Percentiles rank a stretch among this genome's conserved stretches.
Evolutionary conservation across 257 asterid species (phyloP).

Genomic region (Rauvolfia tetraphylla): DNA sequence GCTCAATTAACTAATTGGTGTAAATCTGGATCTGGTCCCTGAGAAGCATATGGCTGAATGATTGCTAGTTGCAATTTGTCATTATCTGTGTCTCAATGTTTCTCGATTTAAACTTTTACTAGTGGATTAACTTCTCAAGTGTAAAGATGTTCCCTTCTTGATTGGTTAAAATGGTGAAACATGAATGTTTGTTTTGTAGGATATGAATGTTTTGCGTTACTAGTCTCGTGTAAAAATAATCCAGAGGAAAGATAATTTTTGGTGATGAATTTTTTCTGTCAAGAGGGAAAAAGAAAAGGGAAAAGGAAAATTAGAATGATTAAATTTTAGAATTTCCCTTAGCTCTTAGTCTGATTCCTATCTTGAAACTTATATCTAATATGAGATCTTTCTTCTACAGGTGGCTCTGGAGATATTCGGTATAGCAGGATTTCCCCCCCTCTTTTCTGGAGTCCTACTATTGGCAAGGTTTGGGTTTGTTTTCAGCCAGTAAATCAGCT

Average conservation of each 20-base stretch:
- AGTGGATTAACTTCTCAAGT: background rate
- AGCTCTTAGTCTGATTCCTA: background rate
- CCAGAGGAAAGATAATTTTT: background rate
- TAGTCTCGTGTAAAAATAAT: background rate
- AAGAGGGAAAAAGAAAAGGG: background rate
- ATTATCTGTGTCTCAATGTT: background rate
- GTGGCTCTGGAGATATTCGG: constrained; percentile 7
- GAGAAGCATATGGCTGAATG: background rate
- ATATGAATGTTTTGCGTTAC: background rate
- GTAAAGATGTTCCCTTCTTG: background rate
- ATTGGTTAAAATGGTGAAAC: background rate
- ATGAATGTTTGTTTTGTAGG: background rate
- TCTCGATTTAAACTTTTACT: background rate
- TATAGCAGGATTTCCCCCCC: background rate
- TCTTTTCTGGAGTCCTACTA: background rate
- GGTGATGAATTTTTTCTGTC: background rate
- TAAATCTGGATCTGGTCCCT: background rate
- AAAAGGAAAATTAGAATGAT: background rate
- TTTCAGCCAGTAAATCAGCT: background rate
- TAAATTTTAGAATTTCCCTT: background rate
- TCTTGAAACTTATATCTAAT: background rate
- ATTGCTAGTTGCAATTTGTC: background rate
- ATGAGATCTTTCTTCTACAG: constrained; percentile 3
- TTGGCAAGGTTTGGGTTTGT: background rate
- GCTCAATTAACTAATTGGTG: background rate